Conservation (phyloP, 495 filamentous ascomycete species). For the Lophiostoma macrostomum region DNA sequence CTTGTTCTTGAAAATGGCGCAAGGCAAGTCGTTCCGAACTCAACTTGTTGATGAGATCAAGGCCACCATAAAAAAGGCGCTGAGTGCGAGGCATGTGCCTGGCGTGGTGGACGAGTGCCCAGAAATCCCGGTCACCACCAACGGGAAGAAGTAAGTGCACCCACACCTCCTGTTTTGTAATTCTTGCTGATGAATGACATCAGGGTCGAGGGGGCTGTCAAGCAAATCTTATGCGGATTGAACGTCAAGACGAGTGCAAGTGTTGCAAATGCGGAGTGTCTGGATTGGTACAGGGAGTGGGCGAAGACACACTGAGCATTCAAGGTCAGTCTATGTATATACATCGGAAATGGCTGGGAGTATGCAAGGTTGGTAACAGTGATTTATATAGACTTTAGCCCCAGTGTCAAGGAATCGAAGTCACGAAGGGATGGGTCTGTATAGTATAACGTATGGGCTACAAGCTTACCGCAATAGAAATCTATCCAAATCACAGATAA, state of each 20-base stretch:
- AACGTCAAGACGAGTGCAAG: constrained; percentile 81
- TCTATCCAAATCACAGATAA: no score
- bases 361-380: no score
- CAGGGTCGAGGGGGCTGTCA: constrained; percentile 84
- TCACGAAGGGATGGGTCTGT: no score
- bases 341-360: no score
- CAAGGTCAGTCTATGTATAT: no score
- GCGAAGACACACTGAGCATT: constrained; percentile 26
- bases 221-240: constrained; percentile 87
- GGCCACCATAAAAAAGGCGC: constrained; percentile 61
- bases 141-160: constrained; percentile 75
- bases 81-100: constrained; percentile 84
- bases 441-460: no score
- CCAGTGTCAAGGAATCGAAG: no score
- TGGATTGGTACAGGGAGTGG: constrained; percentile 84
- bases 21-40: constrained; percentile 48
- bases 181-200: neutral
- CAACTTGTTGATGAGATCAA: constrained; percentile 61
- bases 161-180: neutral
- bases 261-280: constrained; percentile 77
- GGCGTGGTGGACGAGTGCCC: constrained; percentile 72
- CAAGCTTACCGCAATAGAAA: no score
- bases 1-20: constrained; percentile 74
- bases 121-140: constrained; percentile 83
- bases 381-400: no score